Evolutionary conservation across 1,139 yeast genomes (phyloP), one percentile per base, ranked within the genome.

Genomic region (Nadsonia starkeyi-henricii): DNA sequence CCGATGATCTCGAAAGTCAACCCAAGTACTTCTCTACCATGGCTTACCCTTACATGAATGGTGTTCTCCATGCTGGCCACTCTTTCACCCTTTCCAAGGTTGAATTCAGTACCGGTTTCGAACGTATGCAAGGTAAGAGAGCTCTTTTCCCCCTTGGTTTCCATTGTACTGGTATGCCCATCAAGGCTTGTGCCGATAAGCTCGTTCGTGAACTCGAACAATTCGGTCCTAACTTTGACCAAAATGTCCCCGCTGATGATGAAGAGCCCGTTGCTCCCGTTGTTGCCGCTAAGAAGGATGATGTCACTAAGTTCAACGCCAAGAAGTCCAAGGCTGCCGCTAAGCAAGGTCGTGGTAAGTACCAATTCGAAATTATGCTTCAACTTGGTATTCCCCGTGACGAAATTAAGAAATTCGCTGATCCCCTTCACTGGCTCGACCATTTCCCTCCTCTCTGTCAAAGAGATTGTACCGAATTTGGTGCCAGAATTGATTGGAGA

Each of bases 101-200:
- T 48, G 99, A 93, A 67, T 93, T 84, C 65, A 84, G 93, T 48
- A 75, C 85, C 51, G 97, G 98, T 50, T 93, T 83, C 62, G 96
- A 91, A 69, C 80, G 97, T 68, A 84, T 93, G 91, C 75, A 77
- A 61, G 97, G 97, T 56, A 86, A 84, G 68, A 77, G 84, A 59
- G 96, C 96, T 37, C 72, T 91, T 54, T 91, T 86, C 70, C 98
- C 99, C 47, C 75, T 93, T 53, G 99, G 98, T 48, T 91, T 91
- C 81, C 99, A 91, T 69, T 93, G 98, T 75, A 91, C 98, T 44
- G 99, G 99, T 73, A 84, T 91, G 96, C 98, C 99, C 51, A 93
- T 91, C 65, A 83, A 69, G 71, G 91, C 98, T 18, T 78, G 96
- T 61, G 98, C 99, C 46, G 99, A 91, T 69, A 91, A 91, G 69